Conservation (phyloP, 2,329 filamentous ascomycete species). For the Clathrospora elynae region DNA sequence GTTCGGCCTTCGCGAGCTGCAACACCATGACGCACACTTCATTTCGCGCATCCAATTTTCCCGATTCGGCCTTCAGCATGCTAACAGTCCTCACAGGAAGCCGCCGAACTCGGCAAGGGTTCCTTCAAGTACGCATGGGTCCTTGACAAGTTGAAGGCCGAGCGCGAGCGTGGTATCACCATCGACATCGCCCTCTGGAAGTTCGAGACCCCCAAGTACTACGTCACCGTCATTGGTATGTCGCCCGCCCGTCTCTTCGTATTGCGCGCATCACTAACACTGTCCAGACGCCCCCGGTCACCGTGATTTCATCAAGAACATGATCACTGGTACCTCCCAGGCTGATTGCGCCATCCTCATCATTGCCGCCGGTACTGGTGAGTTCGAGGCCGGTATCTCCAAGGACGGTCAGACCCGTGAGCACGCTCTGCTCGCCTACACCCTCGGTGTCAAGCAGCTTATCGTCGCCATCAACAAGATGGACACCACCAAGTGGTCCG, state of each 20-base stretch:
- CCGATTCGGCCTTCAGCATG: constrained; percentile 12
- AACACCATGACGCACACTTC: constrained; percentile 42
- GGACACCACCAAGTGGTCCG: constrained; percentile 99
- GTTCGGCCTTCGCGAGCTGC: constrained; percentile 37
- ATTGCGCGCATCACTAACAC: constrained; percentile 12
- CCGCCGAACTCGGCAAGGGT: constrained; percentile 98
- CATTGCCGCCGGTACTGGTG: constrained; percentile 99
- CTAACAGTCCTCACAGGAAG: constrained; percentile 71
- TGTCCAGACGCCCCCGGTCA: constrained; percentile 83
- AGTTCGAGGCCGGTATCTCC: constrained; percentile 99
- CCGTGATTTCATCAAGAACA: constrained; percentile 99
- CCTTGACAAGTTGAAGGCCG: constrained; percentile 99
- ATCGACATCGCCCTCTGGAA: constrained; percentile 99
- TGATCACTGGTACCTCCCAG: constrained; percentile 99
- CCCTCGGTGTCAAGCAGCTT: constrained; percentile 99
- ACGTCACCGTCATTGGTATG: constrained; percentile 93
- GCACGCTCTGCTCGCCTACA: constrained; percentile 99
- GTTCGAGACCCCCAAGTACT: constrained; percentile 99
- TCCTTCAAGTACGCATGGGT: constrained; percentile 99
- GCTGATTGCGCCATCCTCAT: constrained; percentile 99
- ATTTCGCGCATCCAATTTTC: constrained; percentile 13
- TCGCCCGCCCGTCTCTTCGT: background rate
- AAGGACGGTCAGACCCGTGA: constrained; percentile 99
- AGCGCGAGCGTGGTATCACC: constrained; percentile 99
- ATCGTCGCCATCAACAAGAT: constrained; percentile 99